Conservation (phyloP, 1,284 basidiomycete genomes). For the Ceratobasidium sp. region DNA sequence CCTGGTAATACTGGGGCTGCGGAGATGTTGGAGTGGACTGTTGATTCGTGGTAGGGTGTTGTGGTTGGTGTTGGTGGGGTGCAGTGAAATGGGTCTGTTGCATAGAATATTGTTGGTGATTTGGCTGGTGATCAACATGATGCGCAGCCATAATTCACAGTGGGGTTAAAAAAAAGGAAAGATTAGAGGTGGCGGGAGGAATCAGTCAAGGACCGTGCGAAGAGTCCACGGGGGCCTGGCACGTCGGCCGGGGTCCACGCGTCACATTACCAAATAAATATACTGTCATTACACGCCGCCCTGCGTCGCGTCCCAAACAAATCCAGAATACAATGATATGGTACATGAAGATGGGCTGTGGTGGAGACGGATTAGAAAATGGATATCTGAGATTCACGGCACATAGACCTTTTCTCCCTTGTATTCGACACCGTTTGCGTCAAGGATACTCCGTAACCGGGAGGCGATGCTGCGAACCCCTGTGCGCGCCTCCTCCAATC, state of each 20-base stretch:
- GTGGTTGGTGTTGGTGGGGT: conserved; percentile 46
- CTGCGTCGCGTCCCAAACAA: conserved; percentile 10
- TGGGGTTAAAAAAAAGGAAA: conserved; percentile 17
- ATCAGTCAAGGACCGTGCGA: background rate
- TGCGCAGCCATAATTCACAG: conserved; percentile 30
- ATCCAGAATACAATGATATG: background rate
- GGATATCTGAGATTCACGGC: conserved; percentile 34
- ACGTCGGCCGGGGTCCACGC: conserved; percentile 1
- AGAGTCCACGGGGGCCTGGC: conserved; percentile 11
- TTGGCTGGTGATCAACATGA: conserved; percentile 35
- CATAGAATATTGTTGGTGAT: conserved; percentile 28
- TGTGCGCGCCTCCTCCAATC: conserved; percentile 57
- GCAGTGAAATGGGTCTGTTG: conserved; percentile 40
- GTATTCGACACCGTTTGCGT: conserved; percentile 47
- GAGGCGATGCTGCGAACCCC: conserved; percentile 46
- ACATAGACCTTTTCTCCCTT: conserved; percentile 49
- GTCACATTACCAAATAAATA: background rate
- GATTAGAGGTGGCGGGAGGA: conserved; percentile 33
- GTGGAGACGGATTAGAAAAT: background rate
- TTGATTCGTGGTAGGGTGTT: background rate
- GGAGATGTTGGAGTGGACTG: conserved; percentile 23
- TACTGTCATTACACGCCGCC: background rate
- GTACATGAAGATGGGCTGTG: conserved; percentile 3
- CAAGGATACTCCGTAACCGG: conserved; percentile 42
- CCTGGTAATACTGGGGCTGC: conserved; percentile 36